Percentiles rank a stretch among this genome's conserved stretches.
Evolutionary conservation across 2,329 filamentous ascomycete genomes (phyloP).

Genomic region (Claviceps citrina): DNA sequence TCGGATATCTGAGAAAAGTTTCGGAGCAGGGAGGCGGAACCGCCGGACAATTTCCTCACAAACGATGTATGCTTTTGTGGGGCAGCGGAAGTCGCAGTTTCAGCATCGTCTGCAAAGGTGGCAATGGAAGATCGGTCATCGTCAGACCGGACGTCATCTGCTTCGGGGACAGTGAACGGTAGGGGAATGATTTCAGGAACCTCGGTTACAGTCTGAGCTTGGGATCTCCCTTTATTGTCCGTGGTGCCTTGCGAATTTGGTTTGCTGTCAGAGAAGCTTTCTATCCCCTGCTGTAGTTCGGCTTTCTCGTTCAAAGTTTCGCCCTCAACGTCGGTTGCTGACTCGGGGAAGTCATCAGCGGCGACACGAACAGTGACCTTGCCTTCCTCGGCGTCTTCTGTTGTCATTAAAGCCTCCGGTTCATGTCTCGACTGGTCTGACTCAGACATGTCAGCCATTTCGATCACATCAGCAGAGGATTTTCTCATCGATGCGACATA

Average conservation of each 20-base stretch:
- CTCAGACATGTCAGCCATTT: conserved; percentile 35
- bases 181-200: conserved; percentile 43
- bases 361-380: conserved; percentile 39
- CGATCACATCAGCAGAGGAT: conserved; percentile 32
- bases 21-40: conserved; percentile 29
- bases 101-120: conserved; percentile 49
- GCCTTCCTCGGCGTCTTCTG: conserved; percentile 25
- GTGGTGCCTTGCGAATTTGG: conserved; percentile 11
- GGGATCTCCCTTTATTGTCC: conserved; percentile 7
- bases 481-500: conserved; percentile 21
- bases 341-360: conserved; percentile 27
- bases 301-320: conserved; percentile 18
- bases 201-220: conserved; percentile 16
- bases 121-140: conserved; percentile 51
- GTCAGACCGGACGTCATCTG: conserved; percentile 24
- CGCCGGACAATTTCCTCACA: conserved; percentile 33
- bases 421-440: conserved; percentile 16
- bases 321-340: conserved; percentile 12
- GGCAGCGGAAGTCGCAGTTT: conserved; percentile 15
- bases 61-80: conserved; percentile 20
- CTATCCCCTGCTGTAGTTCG: conserved; percentile 9
- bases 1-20: conserved; percentile 25
- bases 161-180: conserved; percentile 45
- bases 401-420: conserved; percentile 26
- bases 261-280: conserved; percentile 8